A percentile compares a stretch with the other conserved stretches of the same genome.
phyloP scores from a whole-genome alignment of 305 asterid genomes.

The Stenogyne calaminthoides region DNA sequence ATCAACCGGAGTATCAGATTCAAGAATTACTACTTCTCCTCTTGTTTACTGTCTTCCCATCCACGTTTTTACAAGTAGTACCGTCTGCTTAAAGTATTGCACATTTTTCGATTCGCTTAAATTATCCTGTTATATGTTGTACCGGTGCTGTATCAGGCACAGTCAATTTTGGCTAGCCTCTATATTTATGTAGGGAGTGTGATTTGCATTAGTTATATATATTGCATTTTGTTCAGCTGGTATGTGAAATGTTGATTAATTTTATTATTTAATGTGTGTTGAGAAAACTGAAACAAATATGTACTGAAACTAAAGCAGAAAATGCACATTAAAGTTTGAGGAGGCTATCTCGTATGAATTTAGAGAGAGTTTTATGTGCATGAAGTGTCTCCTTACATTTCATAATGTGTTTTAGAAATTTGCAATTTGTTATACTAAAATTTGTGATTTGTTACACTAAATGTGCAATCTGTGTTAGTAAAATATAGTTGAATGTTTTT shows the following conservation, averaged over 20 bases:
- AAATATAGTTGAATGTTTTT: too few relatives aligned
- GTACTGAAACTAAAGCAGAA: too few relatives aligned
- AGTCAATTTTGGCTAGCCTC: neutral
- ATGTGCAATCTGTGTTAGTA: too few relatives aligned
- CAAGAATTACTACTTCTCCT: slow-evolving; percentile 38
- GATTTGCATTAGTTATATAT: neutral
- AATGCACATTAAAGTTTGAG: too few relatives aligned
- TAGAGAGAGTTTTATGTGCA: too few relatives aligned
- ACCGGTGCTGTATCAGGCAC: neutral
- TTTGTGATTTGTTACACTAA: too few relatives aligned
- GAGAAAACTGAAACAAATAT: too few relatives aligned
- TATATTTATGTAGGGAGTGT: neutral
- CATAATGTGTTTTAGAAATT: too few relatives aligned
- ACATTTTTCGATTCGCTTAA: neutral
- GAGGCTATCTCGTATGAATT: too few relatives aligned
- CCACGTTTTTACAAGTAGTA: neutral
- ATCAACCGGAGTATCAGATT: slow-evolving; percentile 72
- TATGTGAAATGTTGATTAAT: neutral
- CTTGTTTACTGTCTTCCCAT: neutral
- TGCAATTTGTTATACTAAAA: too few relatives aligned
- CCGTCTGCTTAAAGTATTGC: neutral
- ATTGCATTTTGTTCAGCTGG: neutral
- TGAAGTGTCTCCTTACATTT: too few relatives aligned
- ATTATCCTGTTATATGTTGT: neutral
- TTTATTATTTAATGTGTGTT: too few relatives aligned